These are phyloP conservation scores for Eucalyptus erythrocorys DNA, from an alignment of 345 rosid species.

Conservation along the genomic window DNA sequence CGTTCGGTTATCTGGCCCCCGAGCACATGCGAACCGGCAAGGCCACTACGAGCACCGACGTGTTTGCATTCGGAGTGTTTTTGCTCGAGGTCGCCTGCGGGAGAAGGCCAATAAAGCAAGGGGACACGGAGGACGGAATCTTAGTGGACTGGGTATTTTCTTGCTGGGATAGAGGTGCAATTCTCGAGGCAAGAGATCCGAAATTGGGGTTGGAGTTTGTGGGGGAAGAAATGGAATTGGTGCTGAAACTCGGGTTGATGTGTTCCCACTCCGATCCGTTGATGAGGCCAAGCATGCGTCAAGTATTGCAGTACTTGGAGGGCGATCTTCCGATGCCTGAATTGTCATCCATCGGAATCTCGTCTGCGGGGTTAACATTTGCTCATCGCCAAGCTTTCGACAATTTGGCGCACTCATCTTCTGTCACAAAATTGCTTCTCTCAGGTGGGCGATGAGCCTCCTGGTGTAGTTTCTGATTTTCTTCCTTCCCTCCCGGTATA, in stretches of 20 bases:
- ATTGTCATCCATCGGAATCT: not conserved
- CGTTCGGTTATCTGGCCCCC: not conserved
- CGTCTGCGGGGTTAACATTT: not conserved
- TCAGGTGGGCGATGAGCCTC: not conserved
- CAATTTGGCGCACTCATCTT: not conserved
- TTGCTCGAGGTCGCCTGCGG: not conserved
- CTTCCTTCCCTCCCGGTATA: no score
- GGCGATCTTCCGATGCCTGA: not conserved
- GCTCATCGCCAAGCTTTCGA: not conserved
- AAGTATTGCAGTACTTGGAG: conserved; percentile 5
- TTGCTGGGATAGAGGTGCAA: not conserved
- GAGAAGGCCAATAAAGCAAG: not conserved
- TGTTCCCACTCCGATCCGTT: conserved; percentile 20
- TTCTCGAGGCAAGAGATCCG: conserved; percentile 19
- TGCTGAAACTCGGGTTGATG: conserved; percentile 25
- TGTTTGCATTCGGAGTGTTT: not conserved
- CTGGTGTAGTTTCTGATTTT: no score
- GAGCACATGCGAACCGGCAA: not conserved
- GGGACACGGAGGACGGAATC: not conserved
- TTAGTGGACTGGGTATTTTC: not conserved
- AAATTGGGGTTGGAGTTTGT: conserved; percentile 6
- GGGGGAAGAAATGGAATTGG: conserved; percentile 21
- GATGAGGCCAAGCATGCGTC: conserved; percentile 18
- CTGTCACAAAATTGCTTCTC: not conserved
- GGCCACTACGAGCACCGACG: not conserved